A percentile compares a stretch with the other conserved stretches of the same genome.
phyloP scores from a whole-genome alignment of 805 yeast species.

The Wickerhamiella lipophila region DNA sequence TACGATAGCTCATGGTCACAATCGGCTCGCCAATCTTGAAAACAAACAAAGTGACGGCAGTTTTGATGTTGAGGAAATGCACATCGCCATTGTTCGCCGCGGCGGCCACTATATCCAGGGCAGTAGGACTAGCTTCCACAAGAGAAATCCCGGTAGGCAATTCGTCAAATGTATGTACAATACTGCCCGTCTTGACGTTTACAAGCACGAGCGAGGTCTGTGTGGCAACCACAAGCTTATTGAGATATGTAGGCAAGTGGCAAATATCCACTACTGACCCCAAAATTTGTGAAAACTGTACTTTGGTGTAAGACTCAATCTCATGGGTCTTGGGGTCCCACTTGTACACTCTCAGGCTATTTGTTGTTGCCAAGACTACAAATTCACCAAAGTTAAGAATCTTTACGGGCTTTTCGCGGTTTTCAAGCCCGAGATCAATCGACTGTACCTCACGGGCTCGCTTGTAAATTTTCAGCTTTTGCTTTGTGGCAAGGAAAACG shows the following conservation, averaged over 20 bases:
- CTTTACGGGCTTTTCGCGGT: constrained; percentile 34
- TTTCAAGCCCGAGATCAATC: constrained; percentile 25
- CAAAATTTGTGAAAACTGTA: constrained; percentile 45
- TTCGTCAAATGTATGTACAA: constrained; percentile 42
- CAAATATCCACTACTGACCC: constrained; percentile 57
- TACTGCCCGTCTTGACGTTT: constrained; percentile 68
- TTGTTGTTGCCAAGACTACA: constrained; percentile 40
- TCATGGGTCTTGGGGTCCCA: constrained; percentile 37
- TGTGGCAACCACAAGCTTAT: constrained; percentile 79
- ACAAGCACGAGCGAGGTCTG: constrained; percentile 44
- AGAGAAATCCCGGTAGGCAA: constrained; percentile 49
- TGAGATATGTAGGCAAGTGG: constrained; percentile 86
- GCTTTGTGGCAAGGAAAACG: constrained; percentile 65
- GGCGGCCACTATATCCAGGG: constrained; percentile 65
- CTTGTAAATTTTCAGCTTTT: constrained; percentile 60
- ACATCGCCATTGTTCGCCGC: constrained; percentile 63
- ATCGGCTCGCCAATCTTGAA: constrained; percentile 32
- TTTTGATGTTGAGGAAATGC: constrained; percentile 51
- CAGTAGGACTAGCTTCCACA: constrained; percentile 69
- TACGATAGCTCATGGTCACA: constrained; percentile 64
- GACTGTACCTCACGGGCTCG: constrained; percentile 56
- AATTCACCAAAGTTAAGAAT: constrained; percentile 66
- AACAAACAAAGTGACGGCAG: constrained; percentile 43
- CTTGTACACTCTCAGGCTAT: constrained; percentile 41
- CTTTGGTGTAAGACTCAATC: constrained; percentile 54